A percentile compares a stretch with the other conserved stretches of the same genome.
These are phyloP conservation scores for Nakaseomyces sp. DNA, from an alignment of 1,139 yeast genomes.

Conservation along the genomic window DNA sequence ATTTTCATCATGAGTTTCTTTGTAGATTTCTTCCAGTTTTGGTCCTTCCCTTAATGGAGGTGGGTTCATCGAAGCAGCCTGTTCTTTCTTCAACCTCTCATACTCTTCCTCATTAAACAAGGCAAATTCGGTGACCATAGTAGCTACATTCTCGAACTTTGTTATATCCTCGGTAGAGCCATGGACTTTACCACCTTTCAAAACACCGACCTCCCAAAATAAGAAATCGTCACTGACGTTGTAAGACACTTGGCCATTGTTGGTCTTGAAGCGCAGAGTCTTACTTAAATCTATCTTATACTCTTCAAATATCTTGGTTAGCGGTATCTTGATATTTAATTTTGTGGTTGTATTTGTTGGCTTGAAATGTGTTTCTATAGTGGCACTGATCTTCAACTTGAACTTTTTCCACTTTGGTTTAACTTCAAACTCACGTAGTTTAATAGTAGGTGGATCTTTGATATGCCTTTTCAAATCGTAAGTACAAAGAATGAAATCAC, in stretches of 20 bases:
- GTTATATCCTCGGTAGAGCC: neutral
- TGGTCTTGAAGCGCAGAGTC: conserved; percentile 58
- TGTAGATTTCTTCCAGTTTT: conserved; percentile 31
- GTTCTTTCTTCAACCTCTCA: conserved; percentile 42
- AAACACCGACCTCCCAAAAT: conserved; percentile 50
- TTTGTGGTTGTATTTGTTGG: conserved; percentile 53
- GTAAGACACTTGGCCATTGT: conserved; percentile 58
- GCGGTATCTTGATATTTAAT: conserved; percentile 52
- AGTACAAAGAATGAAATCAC: conserved; percentile 54
- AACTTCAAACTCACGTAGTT: conserved; percentile 23
- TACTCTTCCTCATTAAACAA: conserved; percentile 46
- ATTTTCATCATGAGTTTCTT: conserved; percentile 34
- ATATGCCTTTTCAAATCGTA: conserved; percentile 34
- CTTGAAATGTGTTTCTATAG: conserved; percentile 51
- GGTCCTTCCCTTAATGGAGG: conserved; percentile 34
- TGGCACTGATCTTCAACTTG: conserved; percentile 25
- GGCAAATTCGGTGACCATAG: conserved; percentile 57
- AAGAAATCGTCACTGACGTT: conserved; percentile 54
- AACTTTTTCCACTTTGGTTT: conserved; percentile 24
- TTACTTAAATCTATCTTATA: conserved; percentile 40
- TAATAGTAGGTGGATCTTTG: conserved; percentile 36
- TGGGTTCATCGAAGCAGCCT: conserved; percentile 35
- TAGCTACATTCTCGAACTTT: conserved; percentile 34
- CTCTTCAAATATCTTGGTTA: conserved; percentile 30
- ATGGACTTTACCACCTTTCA: conserved; percentile 41